Conservation (phyloP, 306 rosid species). For the Cucurbita ficifolia region DNA sequence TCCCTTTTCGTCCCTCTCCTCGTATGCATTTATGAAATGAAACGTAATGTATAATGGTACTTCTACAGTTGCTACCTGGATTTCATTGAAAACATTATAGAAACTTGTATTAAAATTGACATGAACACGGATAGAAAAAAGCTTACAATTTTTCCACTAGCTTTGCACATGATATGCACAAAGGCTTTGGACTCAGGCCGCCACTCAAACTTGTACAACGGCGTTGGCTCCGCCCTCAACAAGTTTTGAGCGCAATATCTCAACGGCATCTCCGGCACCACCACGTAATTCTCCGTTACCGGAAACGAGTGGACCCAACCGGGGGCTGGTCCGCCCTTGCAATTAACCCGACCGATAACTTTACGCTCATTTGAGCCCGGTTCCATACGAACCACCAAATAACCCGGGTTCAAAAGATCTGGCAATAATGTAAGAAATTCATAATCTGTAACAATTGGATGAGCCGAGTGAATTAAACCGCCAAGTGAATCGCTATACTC, state of each 20-base stretch:
- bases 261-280: conserved; percentile 82
- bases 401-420: conserved; percentile 62
- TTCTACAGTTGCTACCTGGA: conserved; percentile 72
- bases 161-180: conserved; percentile 74
- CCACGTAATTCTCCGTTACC: conserved; percentile 50
- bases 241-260: conserved; percentile 71
- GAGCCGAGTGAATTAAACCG: conserved; percentile 82
- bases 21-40: conserved; percentile 90
- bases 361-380: conserved; percentile 60
- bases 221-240: conserved; percentile 79
- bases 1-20: conserved; percentile 71
- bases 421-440: conserved; percentile 75
- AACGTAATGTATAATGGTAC: conserved; percentile 73
- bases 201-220: conserved; percentile 83
- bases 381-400: conserved; percentile 63
- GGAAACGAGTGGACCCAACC: conserved; percentile 98
- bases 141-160: conserved; percentile 62
- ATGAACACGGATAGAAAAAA: background rate
- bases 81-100: background rate
- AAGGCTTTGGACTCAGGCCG: conserved; percentile 63
- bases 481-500: conserved; percentile 71
- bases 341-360: conserved; percentile 59
- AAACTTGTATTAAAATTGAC: background rate
- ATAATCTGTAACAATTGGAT: conserved; percentile 62
- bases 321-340: conserved; percentile 51